phyloP scores from a whole-genome alignment of 306 rosid species.

The Glycine soja region DNA sequence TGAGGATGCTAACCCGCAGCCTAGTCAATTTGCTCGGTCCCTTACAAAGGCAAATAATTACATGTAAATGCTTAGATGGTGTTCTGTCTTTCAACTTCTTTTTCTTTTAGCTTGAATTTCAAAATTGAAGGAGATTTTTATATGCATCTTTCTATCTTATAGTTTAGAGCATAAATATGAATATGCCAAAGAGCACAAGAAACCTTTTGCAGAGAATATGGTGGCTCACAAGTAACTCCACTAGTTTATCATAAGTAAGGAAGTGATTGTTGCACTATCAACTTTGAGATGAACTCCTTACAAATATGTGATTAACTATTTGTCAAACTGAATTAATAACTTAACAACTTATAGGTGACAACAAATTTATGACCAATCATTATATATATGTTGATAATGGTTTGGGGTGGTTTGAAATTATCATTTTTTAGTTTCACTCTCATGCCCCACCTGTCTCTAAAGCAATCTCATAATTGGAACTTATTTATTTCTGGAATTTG shows the following conservation, averaged over 20 bases:
- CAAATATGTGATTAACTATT: not conserved
- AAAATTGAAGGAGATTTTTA: not conserved
- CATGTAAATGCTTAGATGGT: slow-evolving; percentile 31
- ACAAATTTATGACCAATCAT: not conserved
- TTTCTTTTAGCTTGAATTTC: slow-evolving; percentile 7
- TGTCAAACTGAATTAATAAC: slow-evolving; percentile 12
- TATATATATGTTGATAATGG: too few species aligned
- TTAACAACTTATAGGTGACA: not conserved
- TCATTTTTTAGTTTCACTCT: slow-evolving; percentile 29
- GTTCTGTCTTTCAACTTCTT: slow-evolving; percentile 1
- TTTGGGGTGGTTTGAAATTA: slow-evolving; percentile 25
- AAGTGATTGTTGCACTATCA: not conserved
- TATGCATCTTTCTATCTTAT: slow-evolving; percentile 1
- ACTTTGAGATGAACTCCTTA: not conserved
- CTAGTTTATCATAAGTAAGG: slow-evolving; percentile 1
- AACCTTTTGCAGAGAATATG: not conserved
- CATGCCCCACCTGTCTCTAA: slow-evolving; percentile 24
- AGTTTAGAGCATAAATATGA: slow-evolving; percentile 12
- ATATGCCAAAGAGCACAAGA: not conserved
- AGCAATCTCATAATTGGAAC: slow-evolving; percentile 21
- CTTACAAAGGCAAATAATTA: slow-evolving; percentile 78
- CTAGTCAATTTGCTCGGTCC: slow-evolving; percentile 96
- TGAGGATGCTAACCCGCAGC: slow-evolving; percentile 87
- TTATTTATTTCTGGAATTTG: slow-evolving; percentile 40
- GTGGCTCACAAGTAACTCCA: not conserved